Evolutionary conservation across 345 rosid species (phyloP), one percentile per base, ranked within the genome.

Genomic region (Syzygium grande): DNA sequence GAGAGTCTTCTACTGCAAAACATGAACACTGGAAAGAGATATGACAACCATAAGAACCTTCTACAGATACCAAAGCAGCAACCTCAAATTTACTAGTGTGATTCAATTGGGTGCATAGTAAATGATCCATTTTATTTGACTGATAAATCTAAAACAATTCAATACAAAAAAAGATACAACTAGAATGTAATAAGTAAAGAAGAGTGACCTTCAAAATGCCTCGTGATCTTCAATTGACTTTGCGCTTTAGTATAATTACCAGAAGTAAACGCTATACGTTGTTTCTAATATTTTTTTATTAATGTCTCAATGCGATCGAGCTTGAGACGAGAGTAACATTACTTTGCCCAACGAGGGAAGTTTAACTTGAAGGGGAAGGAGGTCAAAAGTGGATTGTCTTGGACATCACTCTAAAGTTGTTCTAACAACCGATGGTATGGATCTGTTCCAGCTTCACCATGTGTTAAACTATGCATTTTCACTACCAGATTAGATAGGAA

Each of bases 331-430:
- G 25, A 21, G 30, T 51, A 29, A 5, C 25, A 12, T 17, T 29
- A 85, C 51, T 43, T 63, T 9, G 34, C 11, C 52, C 21, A 16
- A 19, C 30, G 34, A 23, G 25, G 29, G 11, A 54, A 84, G 59
- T 89, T 92, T 89, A 90, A 89, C 88, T 90, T 92, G 90, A 87
- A 90, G 87, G 85, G 87, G 84, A 91, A 92, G 92, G 89, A 65
- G 91, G 92, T 93, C 94, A 90, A 90, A 85, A 84, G 88, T 89
- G 90, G 92, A 93, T 59, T 59, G 65, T 59, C 98, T 96, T 96
- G 90, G 93, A 94, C 92, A 94, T 80, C 92, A 95, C 98, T 94
- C 97, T 90, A 90, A 89, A 91, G 93, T 92, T 88, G 95, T 94
- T 95, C 95, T 90, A 93, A 93, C 97, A 91, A 90, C 96, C 90